These are phyloP conservation scores for Sarcocystis neurona DNA, from an alignment of 169 alveolate genomes.

Conservation along the genomic window DNA sequence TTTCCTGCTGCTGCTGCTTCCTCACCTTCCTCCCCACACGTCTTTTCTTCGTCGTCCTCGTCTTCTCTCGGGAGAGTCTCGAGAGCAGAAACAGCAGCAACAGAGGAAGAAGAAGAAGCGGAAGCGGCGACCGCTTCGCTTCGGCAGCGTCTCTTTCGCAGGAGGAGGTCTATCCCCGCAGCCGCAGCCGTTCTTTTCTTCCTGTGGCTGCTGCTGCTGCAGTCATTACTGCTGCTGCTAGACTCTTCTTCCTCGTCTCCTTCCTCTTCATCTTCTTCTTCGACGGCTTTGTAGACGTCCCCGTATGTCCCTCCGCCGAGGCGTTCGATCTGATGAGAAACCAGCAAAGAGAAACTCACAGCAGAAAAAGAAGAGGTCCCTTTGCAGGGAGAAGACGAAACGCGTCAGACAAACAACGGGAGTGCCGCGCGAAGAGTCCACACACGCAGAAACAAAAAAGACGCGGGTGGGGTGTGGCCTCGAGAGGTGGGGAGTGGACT, in stretches of 20 bases:
- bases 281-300: slow-evolving; percentile 86
- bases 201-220: too few relatives aligned
- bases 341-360: neutral
- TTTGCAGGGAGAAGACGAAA: neutral
- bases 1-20: neutral
- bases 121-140: neutral
- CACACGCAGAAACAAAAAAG: neutral
- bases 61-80: neutral
- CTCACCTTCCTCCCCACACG: neutral
- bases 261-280: slow-evolving; percentile 54
- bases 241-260: slow-evolving; percentile 49
- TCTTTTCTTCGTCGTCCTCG: neutral
- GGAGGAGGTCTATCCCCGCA: neutral
- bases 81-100: neutral
- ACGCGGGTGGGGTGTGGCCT: neutral
- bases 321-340: slow-evolving; percentile 50
- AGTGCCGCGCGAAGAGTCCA: too few relatives aligned
- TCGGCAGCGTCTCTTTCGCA: neutral
- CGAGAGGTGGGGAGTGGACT: neutral
- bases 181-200: neutral
- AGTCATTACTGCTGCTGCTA: too few relatives aligned
- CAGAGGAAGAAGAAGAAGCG: neutral
- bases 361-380: neutral
- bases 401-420: too few relatives aligned
- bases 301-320: slow-evolving; percentile 92